A percentile compares a stretch with the other conserved stretches of the same genome.
These are phyloP conservation scores for Neurospora sp. DNA, from an alignment of 495 filamentous ascomycete species.

Conservation along the genomic window DNA sequence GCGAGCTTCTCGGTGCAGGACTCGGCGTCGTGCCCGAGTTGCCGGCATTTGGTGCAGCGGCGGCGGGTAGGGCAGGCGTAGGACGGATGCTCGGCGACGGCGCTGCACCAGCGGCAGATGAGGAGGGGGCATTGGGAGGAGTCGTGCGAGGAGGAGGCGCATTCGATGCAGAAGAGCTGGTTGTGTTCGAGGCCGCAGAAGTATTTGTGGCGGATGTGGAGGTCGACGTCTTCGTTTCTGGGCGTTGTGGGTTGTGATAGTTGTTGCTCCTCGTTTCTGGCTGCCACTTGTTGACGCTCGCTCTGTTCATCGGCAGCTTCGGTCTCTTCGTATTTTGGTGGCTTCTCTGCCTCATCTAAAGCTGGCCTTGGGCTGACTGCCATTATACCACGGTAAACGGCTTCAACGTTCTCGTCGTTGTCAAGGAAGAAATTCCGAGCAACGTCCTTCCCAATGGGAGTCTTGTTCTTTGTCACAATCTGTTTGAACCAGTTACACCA, in stretches of 20 bases:
- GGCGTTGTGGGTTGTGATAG: background rate
- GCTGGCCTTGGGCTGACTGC: background rate
- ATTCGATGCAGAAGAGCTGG: slow-evolving; percentile 27
- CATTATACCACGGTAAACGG: background rate
- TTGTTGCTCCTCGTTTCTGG: background rate
- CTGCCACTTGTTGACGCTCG: background rate
- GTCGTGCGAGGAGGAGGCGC: slow-evolving; percentile 26
- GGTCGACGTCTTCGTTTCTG: slow-evolving; percentile 13
- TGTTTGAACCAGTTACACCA: slow-evolving; percentile 10
- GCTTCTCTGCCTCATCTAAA: background rate
- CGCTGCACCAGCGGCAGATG: slow-evolving; percentile 25
- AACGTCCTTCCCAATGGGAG: slow-evolving; percentile 4
- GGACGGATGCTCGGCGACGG: slow-evolving; percentile 17
- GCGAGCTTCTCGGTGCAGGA: slow-evolving; percentile 27
- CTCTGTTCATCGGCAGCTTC: background rate
- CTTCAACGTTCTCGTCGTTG: background rate
- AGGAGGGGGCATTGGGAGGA: slow-evolving; percentile 20
- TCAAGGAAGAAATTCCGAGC: slow-evolving; percentile 5
- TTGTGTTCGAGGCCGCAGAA: slow-evolving; percentile 26
- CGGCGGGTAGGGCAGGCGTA: slow-evolving; percentile 26
- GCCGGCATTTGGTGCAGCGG: slow-evolving; percentile 31
- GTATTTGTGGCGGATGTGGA: slow-evolving; percentile 20
- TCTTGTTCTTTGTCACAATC: slow-evolving; percentile 5
- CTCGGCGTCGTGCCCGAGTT: slow-evolving; percentile 24
- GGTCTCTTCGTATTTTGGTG: background rate